These are phyloP conservation scores for Cryptosporidium baileyi DNA, from an alignment of 169 alveolate genomes.

Conservation along the genomic window DNA sequence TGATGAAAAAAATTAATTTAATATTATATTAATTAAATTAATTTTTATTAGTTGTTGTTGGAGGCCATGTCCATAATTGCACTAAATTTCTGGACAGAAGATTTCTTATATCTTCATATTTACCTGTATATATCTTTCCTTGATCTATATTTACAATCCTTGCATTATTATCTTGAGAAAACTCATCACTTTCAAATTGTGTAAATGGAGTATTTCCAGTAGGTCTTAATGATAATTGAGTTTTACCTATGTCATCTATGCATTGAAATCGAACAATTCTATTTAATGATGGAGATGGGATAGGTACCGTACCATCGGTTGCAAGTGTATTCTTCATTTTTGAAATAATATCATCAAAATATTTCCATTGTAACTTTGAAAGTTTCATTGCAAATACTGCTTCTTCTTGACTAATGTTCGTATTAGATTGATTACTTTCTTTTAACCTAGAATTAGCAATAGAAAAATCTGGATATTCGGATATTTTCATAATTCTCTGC, in stretches of 20 bases:
- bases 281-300: slow-evolving; percentile 36
- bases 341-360: slow-evolving; percentile 22
- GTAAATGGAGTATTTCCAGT: background rate
- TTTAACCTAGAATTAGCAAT: slow-evolving; percentile 35
- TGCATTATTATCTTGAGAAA: background rate
- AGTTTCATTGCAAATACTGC: slow-evolving; percentile 41
- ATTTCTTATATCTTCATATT: slow-evolving; percentile 21
- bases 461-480: slow-evolving; percentile 57
- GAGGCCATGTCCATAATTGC: slow-evolving; percentile 70
- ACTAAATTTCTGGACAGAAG: background rate
- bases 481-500: slow-evolving; percentile 50
- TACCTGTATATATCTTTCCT: slow-evolving; percentile 37
- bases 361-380: slow-evolving; percentile 50
- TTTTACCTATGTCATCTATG: background rate
- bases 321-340: slow-evolving; percentile 54
- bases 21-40: no score
- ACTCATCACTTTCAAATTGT: slow-evolving; percentile 16
- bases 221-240: background rate
- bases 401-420: slow-evolving; percentile 36
- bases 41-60: slow-evolving; percentile 7
- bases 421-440: background rate
- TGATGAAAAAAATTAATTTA: no score
- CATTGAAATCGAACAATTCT: slow-evolving; percentile 51
- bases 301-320: slow-evolving; percentile 23
- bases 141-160: slow-evolving; percentile 10